Evolutionary conservation across 495 filamentous ascomycete species (phyloP).

Genomic region (Aspergillus taichungensis): DNA sequence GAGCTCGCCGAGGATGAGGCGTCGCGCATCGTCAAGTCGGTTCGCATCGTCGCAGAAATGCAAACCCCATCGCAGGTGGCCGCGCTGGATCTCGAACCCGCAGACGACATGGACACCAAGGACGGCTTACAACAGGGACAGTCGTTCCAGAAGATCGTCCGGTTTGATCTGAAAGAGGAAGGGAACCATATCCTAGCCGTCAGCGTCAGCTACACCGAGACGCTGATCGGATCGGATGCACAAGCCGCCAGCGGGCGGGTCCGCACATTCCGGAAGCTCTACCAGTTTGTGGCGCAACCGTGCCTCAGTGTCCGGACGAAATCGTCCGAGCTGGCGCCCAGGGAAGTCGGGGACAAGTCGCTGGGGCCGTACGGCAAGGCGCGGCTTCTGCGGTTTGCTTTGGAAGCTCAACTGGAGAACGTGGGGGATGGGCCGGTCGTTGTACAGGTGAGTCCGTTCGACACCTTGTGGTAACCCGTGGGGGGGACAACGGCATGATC

Average conservation of each 20-base stretch:
- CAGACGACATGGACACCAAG: constrained; percentile 21
- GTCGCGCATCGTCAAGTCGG: constrained; percentile 55
- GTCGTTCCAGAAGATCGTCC: constrained; percentile 73
- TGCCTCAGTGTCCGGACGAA: constrained; percentile 89
- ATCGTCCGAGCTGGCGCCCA: constrained; percentile 48
- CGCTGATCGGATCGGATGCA: constrained; percentile 40
- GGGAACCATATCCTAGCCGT: constrained; percentile 91
- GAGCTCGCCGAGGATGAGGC: constrained; percentile 46
- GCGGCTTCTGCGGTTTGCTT: constrained; percentile 41
- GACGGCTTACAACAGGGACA: constrained; percentile 53
- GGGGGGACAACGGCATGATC: too few species aligned
- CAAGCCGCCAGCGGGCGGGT: constrained; percentile 59
- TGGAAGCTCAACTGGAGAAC: constrained; percentile 96
- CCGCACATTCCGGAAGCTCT: constrained; percentile 87
- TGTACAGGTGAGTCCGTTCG: constrained; percentile 24
- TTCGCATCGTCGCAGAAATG: constrained; percentile 86
- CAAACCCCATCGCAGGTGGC: constrained; percentile 68
- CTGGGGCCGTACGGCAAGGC: constrained; percentile 39
- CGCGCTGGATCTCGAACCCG: constrained; percentile 45
- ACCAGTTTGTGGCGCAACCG: constrained; percentile 89
- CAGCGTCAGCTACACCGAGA: constrained; percentile 81
- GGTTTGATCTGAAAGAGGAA: constrained; percentile 86
- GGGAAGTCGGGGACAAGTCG: constrained; percentile 36
- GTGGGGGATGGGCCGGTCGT: constrained; percentile 49
- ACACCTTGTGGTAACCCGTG: too few species aligned